phyloP scores from a whole-genome alignment of 768 basidiomycete genomes.

The Thelephora aurantiotincta region DNA sequence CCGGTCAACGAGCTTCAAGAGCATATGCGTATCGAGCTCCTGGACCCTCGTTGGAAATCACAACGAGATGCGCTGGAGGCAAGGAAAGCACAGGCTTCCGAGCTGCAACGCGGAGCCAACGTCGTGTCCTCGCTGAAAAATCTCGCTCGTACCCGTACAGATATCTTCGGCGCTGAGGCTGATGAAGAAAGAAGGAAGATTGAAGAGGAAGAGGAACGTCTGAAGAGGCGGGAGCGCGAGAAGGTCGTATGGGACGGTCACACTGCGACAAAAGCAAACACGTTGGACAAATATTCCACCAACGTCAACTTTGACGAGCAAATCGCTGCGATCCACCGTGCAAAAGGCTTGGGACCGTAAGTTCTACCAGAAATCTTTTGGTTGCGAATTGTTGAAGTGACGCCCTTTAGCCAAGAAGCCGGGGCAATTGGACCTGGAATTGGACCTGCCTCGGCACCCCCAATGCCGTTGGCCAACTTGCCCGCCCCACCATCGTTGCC shows the following conservation, averaged over 20 bases:
- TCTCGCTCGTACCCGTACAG: conserved; percentile 89
- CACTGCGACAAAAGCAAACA: conserved; percentile 84
- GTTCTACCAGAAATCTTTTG: conserved; percentile 18
- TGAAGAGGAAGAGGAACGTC: conserved; percentile 77
- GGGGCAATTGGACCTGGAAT: conserved; percentile 82
- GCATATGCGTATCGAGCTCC: conserved; percentile 94
- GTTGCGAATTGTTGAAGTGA: conserved; percentile 7
- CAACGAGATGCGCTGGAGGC: conserved; percentile 82
- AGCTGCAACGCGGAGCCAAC: conserved; percentile 82
- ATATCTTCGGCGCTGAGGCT: conserved; percentile 90
- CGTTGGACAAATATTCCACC: conserved; percentile 85
- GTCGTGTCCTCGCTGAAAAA: conserved; percentile 88
- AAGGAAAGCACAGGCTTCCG: conserved; percentile 80
- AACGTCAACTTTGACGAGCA: conserved; percentile 96
- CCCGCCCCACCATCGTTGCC: conserved; percentile 64
- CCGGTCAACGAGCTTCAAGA: conserved; percentile 92
- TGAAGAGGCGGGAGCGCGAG: conserved; percentile 77
- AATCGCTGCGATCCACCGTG: conserved; percentile 90
- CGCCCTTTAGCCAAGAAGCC: conserved; percentile 41
- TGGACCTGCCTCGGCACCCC: conserved; percentile 56
- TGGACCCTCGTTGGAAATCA: conserved; percentile 97
- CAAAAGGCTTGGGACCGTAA: conserved; percentile 80
- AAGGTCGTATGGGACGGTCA: conserved; percentile 99
- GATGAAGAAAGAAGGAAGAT: conserved; percentile 82
- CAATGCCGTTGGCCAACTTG: conserved; percentile 43